Base-by-base conservation (phyloP, 768 basidiomycete genomes). In the Mycena polygramma region DNA sequence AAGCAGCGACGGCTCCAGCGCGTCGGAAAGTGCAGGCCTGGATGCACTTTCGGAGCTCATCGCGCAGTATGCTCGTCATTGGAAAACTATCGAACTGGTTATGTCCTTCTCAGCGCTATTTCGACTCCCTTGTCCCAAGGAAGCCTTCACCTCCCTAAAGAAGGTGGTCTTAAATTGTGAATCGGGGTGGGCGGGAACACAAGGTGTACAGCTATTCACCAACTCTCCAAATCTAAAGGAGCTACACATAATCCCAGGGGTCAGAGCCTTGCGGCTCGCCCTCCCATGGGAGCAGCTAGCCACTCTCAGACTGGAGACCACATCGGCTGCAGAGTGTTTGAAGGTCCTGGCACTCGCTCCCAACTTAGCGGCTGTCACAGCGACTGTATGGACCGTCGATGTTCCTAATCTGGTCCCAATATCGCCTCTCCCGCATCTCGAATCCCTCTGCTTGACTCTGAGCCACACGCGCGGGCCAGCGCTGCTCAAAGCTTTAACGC, bases 381-480 rank as follows among this genome's bases (percentile, higher is more conserved):
- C 15, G 36, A 63, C 30, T 2, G 46, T 69, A 4, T 69, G 68
- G 68, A 7, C 19, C 2, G 35, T n/a, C 45, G 24, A 9, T 7
- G 11, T 6, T 4, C n/a, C 2, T 15, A 41, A 2, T 20, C 11
- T 19, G 6, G n/a, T 4, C 54, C 20, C 49, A 20, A 45, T 62
- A 20, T 22, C 36, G n/a, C 39, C 37, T n/a, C 55, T 57, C 26
- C 14, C 51, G 7, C 61, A 7, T 15, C 68, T 69, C 48, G 26
- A 57, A 69, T 63, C 61, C 20, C 48, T 69, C 26, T 51, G 14
- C 9, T 19, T 58, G 4, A 37, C 46, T 4, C 60, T 63, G 30
- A 52, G 61, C 36, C 61, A 69, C 19, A 41, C 54, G 24, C 68
- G 68, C 22, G 68, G 68, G 13, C 61, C 68, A 9, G 68, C 54